A percentile compares a stretch with the other conserved stretches of the same genome.
Evolutionary conservation across 176 grass and related monocot species (phyloP).

Genomic region (Hordeum marinum): DNA sequence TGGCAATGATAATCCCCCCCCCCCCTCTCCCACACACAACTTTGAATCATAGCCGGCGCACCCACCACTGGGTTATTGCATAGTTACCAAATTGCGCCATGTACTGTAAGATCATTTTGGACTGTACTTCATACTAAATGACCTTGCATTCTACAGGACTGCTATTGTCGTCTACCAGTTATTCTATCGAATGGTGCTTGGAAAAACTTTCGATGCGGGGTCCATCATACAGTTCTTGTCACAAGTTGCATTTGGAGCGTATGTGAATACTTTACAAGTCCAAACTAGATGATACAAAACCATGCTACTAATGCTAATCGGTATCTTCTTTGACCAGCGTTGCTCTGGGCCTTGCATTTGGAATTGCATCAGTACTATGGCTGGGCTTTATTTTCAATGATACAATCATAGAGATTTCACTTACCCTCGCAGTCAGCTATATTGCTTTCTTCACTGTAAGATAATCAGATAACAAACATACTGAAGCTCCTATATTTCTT

Average conservation of each 20-base stretch:
- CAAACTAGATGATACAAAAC: no score
- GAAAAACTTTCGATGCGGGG: slow-evolving; percentile 60
- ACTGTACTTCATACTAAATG: neutral
- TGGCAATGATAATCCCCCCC: neutral
- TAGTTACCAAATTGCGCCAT: no score
- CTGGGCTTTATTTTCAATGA: no score
- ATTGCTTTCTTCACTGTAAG: no score
- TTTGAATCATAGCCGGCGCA: neutral
- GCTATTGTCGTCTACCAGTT: slow-evolving; percentile 96
- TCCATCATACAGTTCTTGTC: slow-evolving; percentile 85
- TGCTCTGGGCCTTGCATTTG: no score
- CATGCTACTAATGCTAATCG: no score
- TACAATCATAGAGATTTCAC: no score
- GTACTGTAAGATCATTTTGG: neutral
- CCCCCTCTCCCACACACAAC: no score
- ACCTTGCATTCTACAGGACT: slow-evolving; percentile 59
- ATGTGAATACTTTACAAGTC: slow-evolving; percentile 44
- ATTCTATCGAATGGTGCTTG: slow-evolving; percentile 89
- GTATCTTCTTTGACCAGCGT: no score
- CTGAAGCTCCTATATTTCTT: neutral
- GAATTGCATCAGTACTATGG: no score
- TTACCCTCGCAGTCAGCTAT: no score
- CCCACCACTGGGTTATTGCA: neutral
- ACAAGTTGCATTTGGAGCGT: slow-evolving; percentile 93
- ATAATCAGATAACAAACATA: no score